These are phyloP conservation scores for Tausonia pullulans DNA, from an alignment of 1,284 basidiomycete species.

Conservation along the genomic window DNA sequence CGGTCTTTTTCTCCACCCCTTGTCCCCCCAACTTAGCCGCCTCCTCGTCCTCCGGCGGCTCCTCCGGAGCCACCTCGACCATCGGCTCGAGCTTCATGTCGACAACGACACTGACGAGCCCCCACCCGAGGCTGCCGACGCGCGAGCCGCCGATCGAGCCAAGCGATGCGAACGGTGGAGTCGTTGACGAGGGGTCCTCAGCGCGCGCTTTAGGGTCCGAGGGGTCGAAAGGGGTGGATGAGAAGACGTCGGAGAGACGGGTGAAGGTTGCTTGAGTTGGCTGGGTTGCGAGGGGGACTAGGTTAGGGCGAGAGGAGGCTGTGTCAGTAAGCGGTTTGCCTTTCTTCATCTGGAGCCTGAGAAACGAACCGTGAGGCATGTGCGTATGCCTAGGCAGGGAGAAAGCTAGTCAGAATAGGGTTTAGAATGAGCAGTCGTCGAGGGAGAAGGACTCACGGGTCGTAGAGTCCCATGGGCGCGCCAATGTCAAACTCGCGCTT, in stretches of 20 bases:
- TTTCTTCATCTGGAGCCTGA: slow-evolving; percentile 26
- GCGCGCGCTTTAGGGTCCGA: background rate
- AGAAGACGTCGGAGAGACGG: slow-evolving; percentile 25
- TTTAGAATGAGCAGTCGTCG: background rate
- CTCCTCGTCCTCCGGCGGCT: background rate
- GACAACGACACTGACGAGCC: slow-evolving; percentile 10
- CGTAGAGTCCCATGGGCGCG: slow-evolving; percentile 5
- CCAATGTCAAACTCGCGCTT: slow-evolving; percentile 25
- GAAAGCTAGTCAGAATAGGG: background rate
- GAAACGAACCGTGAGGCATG: slow-evolving; percentile 17
- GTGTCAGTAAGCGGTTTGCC: background rate
- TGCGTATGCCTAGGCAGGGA: background rate
- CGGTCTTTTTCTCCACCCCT: too few species aligned
- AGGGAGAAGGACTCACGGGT: slow-evolving; percentile 13
- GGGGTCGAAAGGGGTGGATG: slow-evolving; percentile 17
- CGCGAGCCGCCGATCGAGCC: slow-evolving; percentile 2
- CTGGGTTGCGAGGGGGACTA: slow-evolving; percentile 32
- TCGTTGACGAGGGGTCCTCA: background rate
- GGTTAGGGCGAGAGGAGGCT: slow-evolving; percentile 8
- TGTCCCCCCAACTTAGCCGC: too few species aligned
- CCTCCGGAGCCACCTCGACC: background rate
- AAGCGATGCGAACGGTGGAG: background rate
- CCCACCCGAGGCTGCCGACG: slow-evolving; percentile 9
- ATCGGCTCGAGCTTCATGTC: slow-evolving; percentile 9
- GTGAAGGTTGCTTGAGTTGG: slow-evolving; percentile 21